Evolutionary conservation across 495 filamentous ascomycete genomes (phyloP), one percentile per base, ranked within the genome.

Genomic region (Lophium mytilinum): DNA sequence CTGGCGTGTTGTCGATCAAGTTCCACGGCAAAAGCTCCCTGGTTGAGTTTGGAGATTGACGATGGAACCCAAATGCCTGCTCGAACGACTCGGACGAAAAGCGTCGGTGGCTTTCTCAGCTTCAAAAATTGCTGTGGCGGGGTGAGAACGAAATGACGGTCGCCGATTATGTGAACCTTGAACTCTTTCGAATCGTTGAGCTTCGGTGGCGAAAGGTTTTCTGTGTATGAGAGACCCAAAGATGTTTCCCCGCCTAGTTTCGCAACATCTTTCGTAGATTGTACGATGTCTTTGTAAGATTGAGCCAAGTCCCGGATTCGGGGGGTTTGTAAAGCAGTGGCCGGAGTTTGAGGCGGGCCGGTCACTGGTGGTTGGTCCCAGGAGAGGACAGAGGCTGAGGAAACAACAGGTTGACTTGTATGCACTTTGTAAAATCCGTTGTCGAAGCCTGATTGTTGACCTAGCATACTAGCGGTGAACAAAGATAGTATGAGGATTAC

Each of bases 161-260:
- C 78, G 9, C 81, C 83, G 59, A 85, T 72, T 24, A 80, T 73
- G 56, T 83, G 79, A n/a, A 85, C 71, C 58, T 82, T 79, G 66
- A 83, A 85, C 5, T 69, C 58, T 40, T 79, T 72, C 0, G 70
- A 72, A 37, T 71, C 65, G 39, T 78, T 76, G 18, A 55, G 17
- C 35, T 46, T 41, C 37, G 24, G 12, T 1, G 18, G 30, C n/a
- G 39, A 34, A 10, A 30, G 24, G 36, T 36, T 37, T 50, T 60
- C 33, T 46, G 35, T 8, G 53, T 30, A 15, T 14, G 56, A 12
- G 9, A 15, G 48, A 12, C 50, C 49, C 24, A 47, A 42, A 3
- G 48, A 33, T 4, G 51, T 48, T 7, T 48, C 45, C 7, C 18
- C 18, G 7, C 14, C 33, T 14, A 9, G 18, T 24, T 24, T 48